Conservation (phyloP, 1,284 basidiomycete genomes). For the Ganoderma lucidum region DNA sequence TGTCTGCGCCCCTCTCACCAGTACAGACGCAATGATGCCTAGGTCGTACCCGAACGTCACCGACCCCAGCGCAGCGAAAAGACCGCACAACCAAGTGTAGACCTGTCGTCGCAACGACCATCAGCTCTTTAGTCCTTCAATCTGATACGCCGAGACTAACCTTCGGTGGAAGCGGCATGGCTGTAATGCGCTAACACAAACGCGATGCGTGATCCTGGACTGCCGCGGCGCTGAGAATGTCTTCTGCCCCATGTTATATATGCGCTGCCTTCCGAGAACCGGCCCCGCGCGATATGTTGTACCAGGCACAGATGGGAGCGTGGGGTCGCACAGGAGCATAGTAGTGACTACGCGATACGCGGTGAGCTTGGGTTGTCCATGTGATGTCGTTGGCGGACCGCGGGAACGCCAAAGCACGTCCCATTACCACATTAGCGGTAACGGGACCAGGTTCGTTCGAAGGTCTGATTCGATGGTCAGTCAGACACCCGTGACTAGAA, state of each 20-base stretch:
- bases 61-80: constrained; percentile 56
- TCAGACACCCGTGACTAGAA: neutral
- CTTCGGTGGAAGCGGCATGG: constrained; percentile 37
- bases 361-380: constrained; percentile 14
- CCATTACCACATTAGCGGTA: constrained; percentile 15
- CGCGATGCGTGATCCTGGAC: constrained; percentile 5
- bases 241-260: constrained; percentile 8
- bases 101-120: constrained; percentile 38
- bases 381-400: constrained; percentile 24
- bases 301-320: constrained; percentile 14
- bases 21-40: constrained; percentile 50
- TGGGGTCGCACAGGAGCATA: neutral
- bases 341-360: neutral
- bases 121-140: neutral
- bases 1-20: constrained; percentile 45
- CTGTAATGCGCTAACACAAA: neutral
- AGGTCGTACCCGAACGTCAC: constrained; percentile 49
- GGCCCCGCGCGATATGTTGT: neutral
- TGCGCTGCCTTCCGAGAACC: constrained; percentile 21
- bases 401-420: neutral
- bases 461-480: neutral
- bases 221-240: neutral
- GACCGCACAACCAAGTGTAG: constrained; percentile 70
- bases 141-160: constrained; percentile 4
- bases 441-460: neutral